phyloP scores from a whole-genome alignment of 2,329 filamentous ascomycete genomes.

The Xylariaceae sp. region DNA sequence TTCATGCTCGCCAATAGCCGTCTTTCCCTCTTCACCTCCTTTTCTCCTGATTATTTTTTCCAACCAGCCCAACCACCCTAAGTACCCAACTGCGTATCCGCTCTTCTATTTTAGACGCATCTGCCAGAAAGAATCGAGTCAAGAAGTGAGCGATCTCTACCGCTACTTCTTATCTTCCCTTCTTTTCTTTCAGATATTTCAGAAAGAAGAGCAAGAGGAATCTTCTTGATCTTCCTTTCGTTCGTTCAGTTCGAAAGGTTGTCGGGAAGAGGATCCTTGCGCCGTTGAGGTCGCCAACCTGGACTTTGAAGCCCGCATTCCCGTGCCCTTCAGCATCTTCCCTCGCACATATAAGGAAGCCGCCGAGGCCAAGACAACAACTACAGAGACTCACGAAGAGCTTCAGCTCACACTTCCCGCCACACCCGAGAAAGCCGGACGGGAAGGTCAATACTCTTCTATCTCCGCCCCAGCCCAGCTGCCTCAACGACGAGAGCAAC shows the following conservation, averaged over 20 bases:
- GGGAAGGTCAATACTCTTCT: conserved; percentile 91
- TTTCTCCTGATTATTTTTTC: conserved; percentile 30
- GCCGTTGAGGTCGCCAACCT: conserved; percentile 80
- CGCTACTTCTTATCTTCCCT: conserved; percentile 38
- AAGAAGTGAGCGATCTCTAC: conserved; percentile 33
- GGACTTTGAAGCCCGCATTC: conserved; percentile 99
- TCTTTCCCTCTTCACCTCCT: conserved; percentile 32
- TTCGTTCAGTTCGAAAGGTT: conserved; percentile 38
- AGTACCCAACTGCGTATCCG: conserved; percentile 32
- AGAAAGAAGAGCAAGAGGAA: conserved; percentile 61
- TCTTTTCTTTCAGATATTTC: conserved; percentile 39
- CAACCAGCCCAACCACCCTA: conserved; percentile 22
- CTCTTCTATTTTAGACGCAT: conserved; percentile 33
- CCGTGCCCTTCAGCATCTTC: conserved; percentile 99
- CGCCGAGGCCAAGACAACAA: conserved; percentile 43
- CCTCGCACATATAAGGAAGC: conserved; percentile 88
- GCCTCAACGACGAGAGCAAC: conserved; percentile 61
- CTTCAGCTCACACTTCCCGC: conserved; percentile 70
- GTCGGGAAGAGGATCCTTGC: conserved; percentile 44
- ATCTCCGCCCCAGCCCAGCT: conserved; percentile 57
- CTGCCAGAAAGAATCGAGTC: conserved; percentile 35
- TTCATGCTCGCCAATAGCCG: conserved; percentile 33
- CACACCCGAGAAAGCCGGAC: conserved; percentile 78
- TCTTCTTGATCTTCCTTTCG: conserved; percentile 64
- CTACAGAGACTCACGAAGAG: conserved; percentile 79